Evolutionary conservation across 345 rosid species (phyloP).

Genomic region (Bruguiera sexangula): DNA sequence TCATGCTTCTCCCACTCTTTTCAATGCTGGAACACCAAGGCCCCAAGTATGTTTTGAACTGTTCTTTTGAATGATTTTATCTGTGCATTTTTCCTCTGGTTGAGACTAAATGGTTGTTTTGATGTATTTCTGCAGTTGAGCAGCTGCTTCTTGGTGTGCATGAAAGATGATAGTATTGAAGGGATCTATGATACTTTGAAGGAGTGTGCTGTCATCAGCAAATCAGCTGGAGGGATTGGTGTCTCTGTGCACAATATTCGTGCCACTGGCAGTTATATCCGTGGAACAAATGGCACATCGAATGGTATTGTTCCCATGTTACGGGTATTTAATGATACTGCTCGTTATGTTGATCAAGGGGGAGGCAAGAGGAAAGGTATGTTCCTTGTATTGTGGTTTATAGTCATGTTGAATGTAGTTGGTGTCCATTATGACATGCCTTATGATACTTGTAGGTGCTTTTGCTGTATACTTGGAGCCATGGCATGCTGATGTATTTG

Average conservation of each 20-base stretch:
- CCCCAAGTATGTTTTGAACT: slow-evolving; percentile 51
- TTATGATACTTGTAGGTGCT: slow-evolving; percentile 47
- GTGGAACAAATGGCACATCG: slow-evolving; percentile 79
- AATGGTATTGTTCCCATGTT: slow-evolving; percentile 84
- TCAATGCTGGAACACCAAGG: slow-evolving; percentile 89
- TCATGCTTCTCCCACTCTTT: slow-evolving; percentile 94
- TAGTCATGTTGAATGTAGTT: background rate
- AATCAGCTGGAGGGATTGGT: slow-evolving; percentile 94
- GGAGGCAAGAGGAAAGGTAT: slow-evolving; percentile 86
- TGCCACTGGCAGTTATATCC: slow-evolving; percentile 73
- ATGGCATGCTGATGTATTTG: slow-evolving; percentile 78
- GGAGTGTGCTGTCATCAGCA: slow-evolving; percentile 95
- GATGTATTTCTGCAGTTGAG: slow-evolving; percentile 52
- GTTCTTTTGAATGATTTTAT: background rate
- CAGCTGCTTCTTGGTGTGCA: slow-evolving; percentile 84
- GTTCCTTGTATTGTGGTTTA: background rate
- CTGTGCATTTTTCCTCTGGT: background rate
- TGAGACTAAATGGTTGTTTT: background rate
- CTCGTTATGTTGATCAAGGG: slow-evolving; percentile 89
- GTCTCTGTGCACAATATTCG: slow-evolving; percentile 82
- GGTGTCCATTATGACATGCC: background rate
- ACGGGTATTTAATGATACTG: slow-evolving; percentile 79
- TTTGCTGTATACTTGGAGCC: slow-evolving; percentile 90
- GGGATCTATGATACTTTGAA: slow-evolving; percentile 88
- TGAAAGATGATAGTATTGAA: slow-evolving; percentile 93